Percentiles rank a stretch among this genome's conserved stretches.
Conservation (phyloP, 2,329 filamentous ascomycete genomes). For the Trichoderma polysporum region DNA sequence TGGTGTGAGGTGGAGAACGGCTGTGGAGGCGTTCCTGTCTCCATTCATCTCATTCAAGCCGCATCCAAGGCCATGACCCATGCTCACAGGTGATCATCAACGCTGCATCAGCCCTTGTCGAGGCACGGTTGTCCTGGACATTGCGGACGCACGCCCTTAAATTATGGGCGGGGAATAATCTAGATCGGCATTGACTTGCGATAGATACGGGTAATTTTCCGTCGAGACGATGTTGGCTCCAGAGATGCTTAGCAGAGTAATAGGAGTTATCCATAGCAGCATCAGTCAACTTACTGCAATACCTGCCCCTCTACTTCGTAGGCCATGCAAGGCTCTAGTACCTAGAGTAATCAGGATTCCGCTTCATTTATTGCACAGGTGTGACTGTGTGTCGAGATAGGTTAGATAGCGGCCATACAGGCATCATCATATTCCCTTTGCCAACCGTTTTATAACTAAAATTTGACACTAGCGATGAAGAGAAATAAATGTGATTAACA, state of each 20-base stretch:
- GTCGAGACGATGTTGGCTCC: background rate
- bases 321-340: background rate
- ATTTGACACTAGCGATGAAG: background rate
- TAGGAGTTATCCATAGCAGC: background rate
- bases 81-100: background rate
- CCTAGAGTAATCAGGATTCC: background rate
- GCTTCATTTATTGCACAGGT: background rate
- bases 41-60: constrained; percentile 12
- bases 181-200: background rate
- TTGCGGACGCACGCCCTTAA: background rate
- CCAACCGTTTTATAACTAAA: background rate
- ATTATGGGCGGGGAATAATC: background rate
- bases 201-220: background rate
- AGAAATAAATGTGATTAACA: background rate
- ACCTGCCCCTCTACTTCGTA: no score
- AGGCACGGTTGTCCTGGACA: background rate
- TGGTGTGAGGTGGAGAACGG: background rate
- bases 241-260: background rate
- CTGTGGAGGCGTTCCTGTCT: constrained; percentile 6
- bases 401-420: no score
- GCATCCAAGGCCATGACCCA: background rate
- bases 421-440: background rate
- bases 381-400: background rate
- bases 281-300: background rate
- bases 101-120: background rate